Evolutionary conservation across 179 eudicot genomes (phyloP).

Genomic region (Nepenthes alata): DNA sequence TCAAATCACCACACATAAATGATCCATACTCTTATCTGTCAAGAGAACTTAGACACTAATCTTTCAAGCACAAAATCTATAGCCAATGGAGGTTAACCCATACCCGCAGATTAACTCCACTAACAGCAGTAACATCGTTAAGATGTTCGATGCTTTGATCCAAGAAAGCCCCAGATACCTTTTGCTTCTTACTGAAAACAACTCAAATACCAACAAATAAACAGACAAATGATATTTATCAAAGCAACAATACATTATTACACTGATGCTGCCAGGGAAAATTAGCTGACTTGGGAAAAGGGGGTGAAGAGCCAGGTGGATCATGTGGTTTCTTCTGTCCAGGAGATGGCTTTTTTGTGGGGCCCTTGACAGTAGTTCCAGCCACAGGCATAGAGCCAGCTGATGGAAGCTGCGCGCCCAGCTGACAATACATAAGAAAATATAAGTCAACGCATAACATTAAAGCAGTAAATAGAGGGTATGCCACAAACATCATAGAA

Average conservation of each 20-base stretch:
- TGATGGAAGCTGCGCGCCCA: slow-evolving; percentile 25
- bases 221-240: background rate
- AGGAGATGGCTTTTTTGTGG: slow-evolving; percentile 38
- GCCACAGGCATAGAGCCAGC: slow-evolving; percentile 21
- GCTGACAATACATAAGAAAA: slow-evolving; percentile 13
- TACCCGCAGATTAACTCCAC: slow-evolving; percentile 98
- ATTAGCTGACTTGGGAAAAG: slow-evolving; percentile 45
- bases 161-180: slow-evolving; percentile 45
- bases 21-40: background rate
- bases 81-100: background rate
- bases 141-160: slow-evolving; percentile 98
- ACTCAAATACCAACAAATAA: background rate
- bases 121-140: slow-evolving; percentile 97
- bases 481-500: background rate
- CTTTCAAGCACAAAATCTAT: background rate
- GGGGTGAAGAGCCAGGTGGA: slow-evolving; percentile 52
- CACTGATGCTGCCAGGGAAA: background rate
- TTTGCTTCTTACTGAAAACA: slow-evolving; percentile 81
- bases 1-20: background rate
- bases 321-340: slow-evolving; percentile 86
- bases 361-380: slow-evolving; percentile 36
- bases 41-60: background rate
- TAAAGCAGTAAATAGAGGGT: background rate
- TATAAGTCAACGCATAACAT: too few species aligned
- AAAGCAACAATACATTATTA: too few species aligned